phyloP scores from a whole-genome alignment of 2,329 filamentous ascomycete genomes.

The Penicillium sp. region DNA sequence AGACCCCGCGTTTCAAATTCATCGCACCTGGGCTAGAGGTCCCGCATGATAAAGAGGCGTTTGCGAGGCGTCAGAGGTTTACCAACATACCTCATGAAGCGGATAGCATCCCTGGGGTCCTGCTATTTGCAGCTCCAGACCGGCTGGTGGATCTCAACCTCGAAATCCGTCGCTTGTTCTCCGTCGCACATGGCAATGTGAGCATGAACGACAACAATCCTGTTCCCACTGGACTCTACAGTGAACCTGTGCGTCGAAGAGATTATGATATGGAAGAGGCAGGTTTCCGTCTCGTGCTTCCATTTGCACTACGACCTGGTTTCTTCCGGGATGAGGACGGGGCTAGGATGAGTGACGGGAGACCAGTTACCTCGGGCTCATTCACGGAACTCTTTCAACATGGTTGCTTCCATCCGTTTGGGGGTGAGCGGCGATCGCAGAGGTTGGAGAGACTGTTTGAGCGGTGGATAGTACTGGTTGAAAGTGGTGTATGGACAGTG shows the following conservation, averaged over 20 bases:
- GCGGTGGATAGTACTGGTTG: conserved; percentile 13
- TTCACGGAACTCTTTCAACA: neutral
- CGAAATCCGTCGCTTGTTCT: neutral
- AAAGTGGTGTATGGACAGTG: conserved; percentile 20
- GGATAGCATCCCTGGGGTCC: neutral
- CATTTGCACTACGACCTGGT: neutral
- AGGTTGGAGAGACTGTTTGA: conserved; percentile 20
- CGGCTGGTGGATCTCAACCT: neutral
- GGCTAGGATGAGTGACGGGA: neutral
- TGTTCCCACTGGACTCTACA: neutral
- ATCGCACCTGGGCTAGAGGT: neutral
- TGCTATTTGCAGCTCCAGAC: neutral
- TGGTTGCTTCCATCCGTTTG: conserved; percentile 1
- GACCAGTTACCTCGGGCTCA: neutral
- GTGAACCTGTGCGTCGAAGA: neutral
- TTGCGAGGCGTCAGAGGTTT: neutral
- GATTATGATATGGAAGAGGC: neutral
- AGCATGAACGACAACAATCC: neutral
- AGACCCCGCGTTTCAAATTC: neutral
- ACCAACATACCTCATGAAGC: neutral
- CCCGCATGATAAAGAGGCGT: neutral
- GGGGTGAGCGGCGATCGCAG: conserved; percentile 10
- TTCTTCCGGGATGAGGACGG: neutral
- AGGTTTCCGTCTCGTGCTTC: neutral
- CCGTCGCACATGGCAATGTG: neutral